A percentile compares a stretch with the other conserved stretches of the same genome.
Conservation (phyloP, 2,329 filamentous ascomycete genomes). For the Botryotinia globosa region DNA sequence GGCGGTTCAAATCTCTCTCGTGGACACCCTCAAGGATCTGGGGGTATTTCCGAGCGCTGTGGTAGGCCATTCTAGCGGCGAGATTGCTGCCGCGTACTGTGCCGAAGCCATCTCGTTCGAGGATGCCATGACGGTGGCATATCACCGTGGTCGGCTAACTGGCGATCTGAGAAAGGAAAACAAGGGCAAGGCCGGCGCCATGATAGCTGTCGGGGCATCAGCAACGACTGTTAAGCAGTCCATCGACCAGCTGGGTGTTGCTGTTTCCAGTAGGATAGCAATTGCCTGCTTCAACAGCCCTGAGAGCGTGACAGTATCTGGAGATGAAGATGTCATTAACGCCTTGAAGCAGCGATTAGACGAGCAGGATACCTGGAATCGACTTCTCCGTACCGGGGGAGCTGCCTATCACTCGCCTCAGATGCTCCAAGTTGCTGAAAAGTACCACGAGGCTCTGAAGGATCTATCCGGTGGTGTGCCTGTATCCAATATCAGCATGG, state of each 20-base stretch:
- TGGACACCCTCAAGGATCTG: slow-evolving; percentile 41
- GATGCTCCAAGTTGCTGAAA: background rate
- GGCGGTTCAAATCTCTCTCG: slow-evolving; percentile 47
- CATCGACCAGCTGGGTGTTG: background rate
- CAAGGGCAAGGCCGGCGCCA: slow-evolving; percentile 42
- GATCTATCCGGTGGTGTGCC: background rate
- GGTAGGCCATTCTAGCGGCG: slow-evolving; percentile 36
- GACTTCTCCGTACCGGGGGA: slow-evolving; percentile 19
- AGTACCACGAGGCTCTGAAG: background rate
- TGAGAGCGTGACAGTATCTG: background rate
- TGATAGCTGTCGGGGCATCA: slow-evolving; percentile 47
- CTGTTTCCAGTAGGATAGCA: slow-evolving; percentile 1
- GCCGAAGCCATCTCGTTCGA: slow-evolving; percentile 27
- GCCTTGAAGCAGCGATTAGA: slow-evolving; percentile 26
- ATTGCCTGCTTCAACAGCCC: slow-evolving; percentile 23
- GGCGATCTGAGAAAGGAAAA: slow-evolving; percentile 37
- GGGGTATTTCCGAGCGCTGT: slow-evolving; percentile 37
- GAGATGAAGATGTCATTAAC: slow-evolving; percentile 16
- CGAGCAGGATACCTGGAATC: slow-evolving; percentile 24
- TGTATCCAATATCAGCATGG: slow-evolving; percentile 39
- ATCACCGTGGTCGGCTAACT: slow-evolving; percentile 25
- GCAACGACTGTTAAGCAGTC: slow-evolving; percentile 25
- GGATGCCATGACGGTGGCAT: slow-evolving; percentile 33
- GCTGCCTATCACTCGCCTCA: background rate
- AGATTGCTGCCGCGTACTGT: slow-evolving; percentile 36